These are phyloP conservation scores for Meyerozyma athensensis DNA, from an alignment of 1,139 yeast genomes.

Conservation along the genomic window DNA sequence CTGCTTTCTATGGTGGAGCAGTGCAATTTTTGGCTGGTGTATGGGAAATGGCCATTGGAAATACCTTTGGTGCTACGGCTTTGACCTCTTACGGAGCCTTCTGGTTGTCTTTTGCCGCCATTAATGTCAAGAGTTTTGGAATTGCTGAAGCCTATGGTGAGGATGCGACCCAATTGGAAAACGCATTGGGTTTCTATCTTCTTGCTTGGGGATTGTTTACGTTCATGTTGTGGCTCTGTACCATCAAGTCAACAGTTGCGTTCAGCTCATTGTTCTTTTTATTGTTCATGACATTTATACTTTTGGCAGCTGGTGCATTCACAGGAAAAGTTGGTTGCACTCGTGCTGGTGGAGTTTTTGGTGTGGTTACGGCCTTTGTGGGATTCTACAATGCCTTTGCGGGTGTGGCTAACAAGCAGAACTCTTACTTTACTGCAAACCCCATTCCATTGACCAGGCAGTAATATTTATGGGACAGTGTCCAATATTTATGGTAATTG, in stretches of 20 bases:
- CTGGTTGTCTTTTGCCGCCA: slow-evolving; percentile 65
- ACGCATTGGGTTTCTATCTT: slow-evolving; percentile 56
- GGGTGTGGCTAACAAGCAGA: slow-evolving; percentile 33
- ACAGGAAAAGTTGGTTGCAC: slow-evolving; percentile 39
- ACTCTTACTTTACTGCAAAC: slow-evolving; percentile 32
- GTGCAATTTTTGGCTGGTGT: slow-evolving; percentile 62
- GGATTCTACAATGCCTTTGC: slow-evolving; percentile 57
- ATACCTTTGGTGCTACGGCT: slow-evolving; percentile 62
- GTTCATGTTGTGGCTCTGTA: slow-evolving; percentile 50
- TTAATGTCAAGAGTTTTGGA: slow-evolving; percentile 52
- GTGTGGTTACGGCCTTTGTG: slow-evolving; percentile 52
- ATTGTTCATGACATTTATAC: slow-evolving; percentile 50
- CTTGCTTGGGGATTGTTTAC: slow-evolving; percentile 68
- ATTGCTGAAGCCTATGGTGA: slow-evolving; percentile 47
- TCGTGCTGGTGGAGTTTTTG: slow-evolving; percentile 71
- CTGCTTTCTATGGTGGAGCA: slow-evolving; percentile 57
- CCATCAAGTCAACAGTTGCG: slow-evolving; percentile 63
- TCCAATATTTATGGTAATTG: too few relatives aligned
- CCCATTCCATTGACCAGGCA: slow-evolving; percentile 33
- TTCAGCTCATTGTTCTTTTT: slow-evolving; percentile 49
- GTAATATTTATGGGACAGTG: too few relatives aligned
- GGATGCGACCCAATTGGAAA: slow-evolving; percentile 36
- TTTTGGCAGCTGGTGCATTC: slow-evolving; percentile 55
- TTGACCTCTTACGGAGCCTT: slow-evolving; percentile 72
- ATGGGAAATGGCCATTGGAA: slow-evolving; percentile 61